A percentile compares a stretch with the other conserved stretches of the same genome.
Evolutionary conservation across 2,329 filamentous ascomycete species (phyloP).

Genomic region (Cladosporium colombiae): DNA sequence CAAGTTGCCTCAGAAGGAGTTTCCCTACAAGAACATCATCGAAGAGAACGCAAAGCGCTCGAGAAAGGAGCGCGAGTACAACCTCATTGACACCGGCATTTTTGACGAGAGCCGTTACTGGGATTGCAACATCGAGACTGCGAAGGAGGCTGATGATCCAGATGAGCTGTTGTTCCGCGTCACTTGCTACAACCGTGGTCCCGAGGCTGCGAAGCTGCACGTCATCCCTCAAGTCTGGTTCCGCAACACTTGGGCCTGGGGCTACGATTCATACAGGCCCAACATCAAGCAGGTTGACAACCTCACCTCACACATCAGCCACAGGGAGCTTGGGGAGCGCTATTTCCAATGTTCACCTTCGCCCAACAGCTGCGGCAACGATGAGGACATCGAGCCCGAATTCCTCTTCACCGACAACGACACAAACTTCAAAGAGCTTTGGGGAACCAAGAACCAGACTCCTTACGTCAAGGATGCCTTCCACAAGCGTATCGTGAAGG

Average conservation of each 20-base stretch:
- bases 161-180: constrained; percentile 92
- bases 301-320: constrained; percentile 72
- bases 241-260: constrained; percentile 96
- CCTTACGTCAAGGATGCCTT: constrained; percentile 95
- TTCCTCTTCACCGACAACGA: constrained; percentile 95
- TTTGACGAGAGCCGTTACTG: constrained; percentile 92
- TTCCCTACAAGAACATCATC: constrained; percentile 87
- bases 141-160: constrained; percentile 88
- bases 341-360: constrained; percentile 87
- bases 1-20: constrained; percentile 90
- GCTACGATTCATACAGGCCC: constrained; percentile 81
- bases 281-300: constrained; percentile 67
- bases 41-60: constrained; percentile 77
- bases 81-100: constrained; percentile 82
- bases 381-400: constrained; percentile 80
- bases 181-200: constrained; percentile 93
- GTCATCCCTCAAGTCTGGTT: constrained; percentile 97
- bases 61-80: constrained; percentile 82
- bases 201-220: constrained; percentile 85
- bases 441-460: constrained; percentile 73
- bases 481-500: constrained; percentile 81
- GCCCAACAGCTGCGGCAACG: constrained; percentile 75
- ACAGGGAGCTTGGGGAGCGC: constrained; percentile 77
- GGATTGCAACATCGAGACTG: constrained; percentile 96
- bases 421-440: constrained; percentile 79